Evolutionary conservation across 176 grass and related monocot genomes (phyloP), one percentile per base, ranked within the genome.

Genomic region (Carex myosuroides): DNA sequence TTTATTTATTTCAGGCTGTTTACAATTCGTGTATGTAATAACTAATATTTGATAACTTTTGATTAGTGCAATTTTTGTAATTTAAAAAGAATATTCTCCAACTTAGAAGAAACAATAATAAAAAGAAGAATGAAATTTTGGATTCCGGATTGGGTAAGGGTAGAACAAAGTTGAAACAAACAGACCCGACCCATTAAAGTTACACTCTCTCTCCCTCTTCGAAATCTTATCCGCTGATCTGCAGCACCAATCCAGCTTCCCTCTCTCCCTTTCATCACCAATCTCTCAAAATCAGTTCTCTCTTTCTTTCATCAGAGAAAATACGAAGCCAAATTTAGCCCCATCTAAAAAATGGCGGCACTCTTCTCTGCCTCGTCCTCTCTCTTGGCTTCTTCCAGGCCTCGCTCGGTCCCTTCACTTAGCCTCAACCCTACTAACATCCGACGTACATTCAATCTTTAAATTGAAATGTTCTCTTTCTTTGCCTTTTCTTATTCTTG

Each of bases 171-270:
- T 48, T 30, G 60, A 83, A 68, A 66, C 44, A 29, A 67, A 83
- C 48, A 20, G 58, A 61, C 57, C 59, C 59, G 79, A 65, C 80
- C 80, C 63, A 29, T 59, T 67, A 17, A 24, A 53, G 16, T 67
- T 1, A 52, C 20, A 39, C 42, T 44, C 42, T 44, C 26, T 39
- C 57, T 64, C 79, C 18, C 80, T 66, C 37, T 20, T 53, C 20
- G 42, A 83, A 83, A 66, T 83, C 80, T 83, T 83, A 83, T 83
- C 80, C 32, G 79, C 79, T 81, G 57, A 81, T 81, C 56, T 81
- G 2, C 5, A 48, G 35, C 80, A 83, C 80, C 80, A 83, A 83
- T 83, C 60, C 7, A 30, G 41, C 41, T 64, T 66, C 5, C 61
- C 60, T 13, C 72, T 44, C 18, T 53, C 20, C 71, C 70, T 73